Evolutionary conservation across 1,284 basidiomycete genomes (phyloP).

Genomic region (Porodaedalea pini): DNA sequence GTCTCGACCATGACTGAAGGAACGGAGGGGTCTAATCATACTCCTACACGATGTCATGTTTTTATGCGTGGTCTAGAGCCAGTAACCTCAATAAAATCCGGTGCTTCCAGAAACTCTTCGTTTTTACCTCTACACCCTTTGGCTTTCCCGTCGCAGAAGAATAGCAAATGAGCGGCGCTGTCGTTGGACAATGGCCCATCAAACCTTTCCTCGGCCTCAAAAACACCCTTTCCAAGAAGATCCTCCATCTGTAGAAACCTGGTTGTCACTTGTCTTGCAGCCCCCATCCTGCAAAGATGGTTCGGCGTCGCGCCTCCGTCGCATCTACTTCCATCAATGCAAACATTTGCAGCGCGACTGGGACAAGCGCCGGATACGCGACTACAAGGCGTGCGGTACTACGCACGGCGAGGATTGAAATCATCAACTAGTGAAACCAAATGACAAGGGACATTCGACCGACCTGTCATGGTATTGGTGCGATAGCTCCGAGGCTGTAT

Average conservation of each 20-base stretch:
- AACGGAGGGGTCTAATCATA: conserved; percentile 42
- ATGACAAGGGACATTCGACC: background rate
- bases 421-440: background rate
- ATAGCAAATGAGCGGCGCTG: conserved; percentile 63
- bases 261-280: conserved; percentile 29
- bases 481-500: conserved; percentile 41
- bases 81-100: background rate
- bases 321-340: conserved; percentile 36
- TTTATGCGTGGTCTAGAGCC: conserved; percentile 55
- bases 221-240: conserved; percentile 42
- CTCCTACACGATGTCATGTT: conserved; percentile 54
- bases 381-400: conserved; percentile 35
- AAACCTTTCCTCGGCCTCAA: conserved; percentile 48
- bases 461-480: conserved; percentile 46
- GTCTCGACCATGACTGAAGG: conserved; percentile 41
- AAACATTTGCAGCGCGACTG: conserved; percentile 42
- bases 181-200: conserved; percentile 46
- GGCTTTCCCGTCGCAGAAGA: conserved; percentile 60
- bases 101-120: background rate
- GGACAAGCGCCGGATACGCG: conserved; percentile 47
- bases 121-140: conserved; percentile 45
- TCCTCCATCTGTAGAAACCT: conserved; percentile 39
- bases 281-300: conserved; percentile 41
- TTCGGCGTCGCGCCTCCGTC: conserved; percentile 41
- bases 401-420: background rate